Percentiles rank a stretch among this genome's conserved stretches.
phyloP scores from a whole-genome alignment of 2,329 filamentous ascomycete genomes.

The Alternaria alternata region DNA sequence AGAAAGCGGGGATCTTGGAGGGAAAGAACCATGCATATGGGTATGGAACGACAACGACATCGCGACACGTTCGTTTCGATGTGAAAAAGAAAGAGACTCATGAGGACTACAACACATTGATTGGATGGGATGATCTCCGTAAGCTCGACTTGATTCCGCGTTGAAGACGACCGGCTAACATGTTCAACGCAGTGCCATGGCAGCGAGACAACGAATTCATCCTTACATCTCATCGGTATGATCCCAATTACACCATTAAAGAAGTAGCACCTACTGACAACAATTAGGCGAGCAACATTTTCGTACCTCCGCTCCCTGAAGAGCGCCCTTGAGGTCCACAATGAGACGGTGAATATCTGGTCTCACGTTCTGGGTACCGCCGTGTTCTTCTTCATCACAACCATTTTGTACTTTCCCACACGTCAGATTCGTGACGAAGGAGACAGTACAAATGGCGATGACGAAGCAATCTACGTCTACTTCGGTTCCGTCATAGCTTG shows the following conservation, averaged over 20 bases:
- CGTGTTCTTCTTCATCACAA: background rate
- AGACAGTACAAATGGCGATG: background rate
- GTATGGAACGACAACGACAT: conserved; percentile 1
- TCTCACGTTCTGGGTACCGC: conserved; percentile 9
- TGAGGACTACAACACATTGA: background rate
- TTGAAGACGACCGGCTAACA: background rate
- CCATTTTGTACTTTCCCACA: background rate
- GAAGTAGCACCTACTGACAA: background rate
- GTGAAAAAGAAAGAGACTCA: background rate
- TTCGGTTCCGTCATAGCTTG: conserved; percentile 11
- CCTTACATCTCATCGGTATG: conserved; percentile 7
- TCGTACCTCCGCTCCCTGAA: conserved; percentile 5
- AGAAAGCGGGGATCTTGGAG: conserved; percentile 1
- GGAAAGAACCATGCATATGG: background rate
- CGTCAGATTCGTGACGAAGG: too few species aligned
- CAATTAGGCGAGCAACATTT: conserved; percentile 1
- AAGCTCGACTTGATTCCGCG: background rate
- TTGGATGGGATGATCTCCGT: conserved; percentile 14
- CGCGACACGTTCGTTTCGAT: background rate
- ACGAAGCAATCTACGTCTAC: conserved; percentile 8
- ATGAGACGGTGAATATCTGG: conserved; percentile 18
- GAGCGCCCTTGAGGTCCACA: conserved; percentile 6
- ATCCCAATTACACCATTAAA: too few species aligned
- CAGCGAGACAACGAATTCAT: conserved; percentile 19
- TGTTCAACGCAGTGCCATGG: conserved; percentile 7